These are phyloP conservation scores for Clonostachys rosea DNA, from an alignment of 2,329 filamentous ascomycete species.

Conservation along the genomic window DNA sequence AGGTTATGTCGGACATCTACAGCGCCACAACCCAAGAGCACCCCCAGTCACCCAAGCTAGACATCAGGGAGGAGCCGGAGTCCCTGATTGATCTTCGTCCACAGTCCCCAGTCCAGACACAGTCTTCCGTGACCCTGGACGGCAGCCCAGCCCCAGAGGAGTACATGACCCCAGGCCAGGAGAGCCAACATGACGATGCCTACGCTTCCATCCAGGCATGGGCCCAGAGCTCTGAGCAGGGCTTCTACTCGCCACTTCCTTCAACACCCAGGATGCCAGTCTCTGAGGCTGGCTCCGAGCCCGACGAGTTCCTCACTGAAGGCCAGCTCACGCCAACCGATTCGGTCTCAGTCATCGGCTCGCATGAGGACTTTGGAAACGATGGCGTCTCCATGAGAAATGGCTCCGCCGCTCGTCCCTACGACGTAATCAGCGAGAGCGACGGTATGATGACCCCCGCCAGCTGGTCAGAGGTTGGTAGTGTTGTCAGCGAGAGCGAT, in stretches of 20 bases:
- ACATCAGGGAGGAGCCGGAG: constrained; percentile 14
- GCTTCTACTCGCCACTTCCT: constrained; percentile 58
- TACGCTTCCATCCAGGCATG: constrained; percentile 62
- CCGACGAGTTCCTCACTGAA: constrained; percentile 32
- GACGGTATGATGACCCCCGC: constrained; percentile 55
- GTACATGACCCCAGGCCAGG: constrained; percentile 47
- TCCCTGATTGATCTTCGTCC: constrained; percentile 18
- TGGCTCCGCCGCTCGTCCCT: constrained; percentile 31
- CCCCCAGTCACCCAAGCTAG: constrained; percentile 13
- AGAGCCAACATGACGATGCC: constrained; percentile 34
- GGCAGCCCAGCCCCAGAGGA: constrained; percentile 32
- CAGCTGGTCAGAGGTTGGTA: constrained; percentile 63
- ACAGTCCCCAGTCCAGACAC: constrained; percentile 4
- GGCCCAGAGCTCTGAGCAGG: constrained; percentile 45
- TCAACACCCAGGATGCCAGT: constrained; percentile 40
- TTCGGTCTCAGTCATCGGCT: constrained; percentile 49
- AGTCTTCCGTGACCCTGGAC: constrained; percentile 25
- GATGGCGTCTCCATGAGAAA: constrained; percentile 31
- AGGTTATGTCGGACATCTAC: constrained; percentile 50
- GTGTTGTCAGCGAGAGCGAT: constrained; percentile 54
- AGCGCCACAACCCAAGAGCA: constrained; percentile 44
- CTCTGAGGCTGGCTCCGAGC: constrained; percentile 39
- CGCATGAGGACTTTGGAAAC: constrained; percentile 39
- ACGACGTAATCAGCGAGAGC: constrained; percentile 52
- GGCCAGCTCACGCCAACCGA: constrained; percentile 56